Conservation (phyloP, 163 green algal genomes). For the Chloromonas sp. region DNA sequence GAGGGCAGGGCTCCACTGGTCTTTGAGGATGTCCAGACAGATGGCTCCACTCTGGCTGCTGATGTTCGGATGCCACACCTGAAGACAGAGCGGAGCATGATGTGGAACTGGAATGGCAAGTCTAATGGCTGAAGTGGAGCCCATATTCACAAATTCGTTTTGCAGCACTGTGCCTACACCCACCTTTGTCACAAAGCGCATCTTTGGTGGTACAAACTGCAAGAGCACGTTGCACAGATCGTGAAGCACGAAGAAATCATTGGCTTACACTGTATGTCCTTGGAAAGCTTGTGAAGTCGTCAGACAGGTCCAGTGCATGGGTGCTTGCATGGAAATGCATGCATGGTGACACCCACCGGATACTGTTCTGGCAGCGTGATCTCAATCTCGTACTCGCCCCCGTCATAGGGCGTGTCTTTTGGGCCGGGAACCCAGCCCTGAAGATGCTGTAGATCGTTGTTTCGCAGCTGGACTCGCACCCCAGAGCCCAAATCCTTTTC, state of each 20-base stretch:
- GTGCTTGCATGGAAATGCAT: too few species aligned
- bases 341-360: constrained; percentile 23
- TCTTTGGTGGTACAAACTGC: constrained; percentile 82
- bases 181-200: constrained; percentile 86
- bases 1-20: constrained; percentile 86
- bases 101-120: not conserved
- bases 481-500: constrained; percentile 39
- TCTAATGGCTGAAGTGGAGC: not conserved
- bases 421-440: constrained; percentile 39
- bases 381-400: constrained; percentile 27
- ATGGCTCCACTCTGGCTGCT: constrained; percentile 82
- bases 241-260: too few species aligned
- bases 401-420: constrained; percentile 54
- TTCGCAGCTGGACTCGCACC: constrained; percentile 30
- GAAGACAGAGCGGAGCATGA: not conserved
- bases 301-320: too few species aligned
- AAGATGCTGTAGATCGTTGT: constrained; percentile 31
- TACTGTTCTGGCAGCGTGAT: constrained; percentile 71
- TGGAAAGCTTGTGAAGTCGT: too few species aligned
- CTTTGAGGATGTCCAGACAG: constrained; percentile 78
- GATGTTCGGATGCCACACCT: constrained; percentile 87
- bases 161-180: not conserved
- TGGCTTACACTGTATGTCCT: too few species aligned
- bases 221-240: too few species aligned
- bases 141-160: not conserved